Evolutionary conservation across 306 rosid genomes (phyloP).

Genomic region (Quillaja saponaria): DNA sequence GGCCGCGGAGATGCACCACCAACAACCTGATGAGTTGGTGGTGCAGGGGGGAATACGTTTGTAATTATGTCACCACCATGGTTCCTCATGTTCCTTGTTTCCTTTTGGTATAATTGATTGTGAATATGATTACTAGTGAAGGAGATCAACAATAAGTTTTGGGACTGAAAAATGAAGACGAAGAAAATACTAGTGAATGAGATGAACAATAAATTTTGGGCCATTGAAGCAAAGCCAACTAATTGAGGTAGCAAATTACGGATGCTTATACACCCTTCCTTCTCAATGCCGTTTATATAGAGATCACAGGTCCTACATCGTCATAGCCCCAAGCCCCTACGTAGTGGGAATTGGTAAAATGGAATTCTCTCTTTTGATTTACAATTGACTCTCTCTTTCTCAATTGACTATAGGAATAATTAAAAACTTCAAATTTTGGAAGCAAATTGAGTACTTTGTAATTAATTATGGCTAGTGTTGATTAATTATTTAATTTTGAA

Average conservation of each 20-base stretch:
- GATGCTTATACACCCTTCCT: not conserved
- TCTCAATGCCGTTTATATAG: conserved; percentile 23
- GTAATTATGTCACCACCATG: not conserved
- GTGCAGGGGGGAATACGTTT: conserved; percentile 33
- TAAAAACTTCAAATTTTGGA: too few relatives aligned
- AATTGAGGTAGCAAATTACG: not conserved
- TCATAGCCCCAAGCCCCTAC: conserved; percentile 1
- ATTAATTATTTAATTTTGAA: too few relatives aligned
- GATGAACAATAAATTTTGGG: conserved; percentile 25
- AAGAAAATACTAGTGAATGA: conserved; percentile 10
- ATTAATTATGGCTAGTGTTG: too few relatives aligned
- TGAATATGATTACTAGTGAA: conserved; percentile 21
- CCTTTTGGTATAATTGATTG: conserved; percentile 1
- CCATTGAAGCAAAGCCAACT: conserved; percentile 24
- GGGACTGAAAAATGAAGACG: conserved; percentile 25
- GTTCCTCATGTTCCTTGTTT: not conserved
- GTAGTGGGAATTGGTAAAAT: conserved; percentile 27
- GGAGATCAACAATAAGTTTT: not conserved
- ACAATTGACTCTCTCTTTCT: not conserved
- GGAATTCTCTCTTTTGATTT: not conserved
- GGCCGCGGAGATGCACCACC: conserved; percentile 22
- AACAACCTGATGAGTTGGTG: conserved; percentile 5
- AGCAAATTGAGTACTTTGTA: too few relatives aligned
- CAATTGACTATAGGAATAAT: too few relatives aligned
- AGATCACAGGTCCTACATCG: conserved; percentile 8